These are phyloP conservation scores for Fusarium praegraminearum DNA, from an alignment of 2,329 filamentous ascomycete species.

Conservation along the genomic window DNA sequence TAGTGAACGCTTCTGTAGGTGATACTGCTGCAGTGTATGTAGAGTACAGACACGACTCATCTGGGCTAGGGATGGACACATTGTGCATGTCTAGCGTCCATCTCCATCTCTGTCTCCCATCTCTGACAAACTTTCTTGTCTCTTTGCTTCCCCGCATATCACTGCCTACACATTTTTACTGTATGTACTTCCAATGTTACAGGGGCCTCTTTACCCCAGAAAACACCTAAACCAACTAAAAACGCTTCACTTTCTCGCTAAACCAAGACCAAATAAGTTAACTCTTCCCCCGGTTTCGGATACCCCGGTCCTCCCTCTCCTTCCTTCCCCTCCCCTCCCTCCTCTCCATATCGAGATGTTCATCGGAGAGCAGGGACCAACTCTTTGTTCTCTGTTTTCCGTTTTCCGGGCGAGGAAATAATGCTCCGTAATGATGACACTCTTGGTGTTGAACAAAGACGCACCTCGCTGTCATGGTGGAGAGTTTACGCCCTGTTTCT, in stretches of 20 bases:
- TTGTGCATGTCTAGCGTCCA: conserved; percentile 33
- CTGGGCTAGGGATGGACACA: conserved; percentile 36
- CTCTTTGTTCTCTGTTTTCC: background rate
- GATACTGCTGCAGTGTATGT: background rate
- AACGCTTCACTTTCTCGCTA: background rate
- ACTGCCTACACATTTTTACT: background rate
- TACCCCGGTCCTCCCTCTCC: conserved; percentile 14
- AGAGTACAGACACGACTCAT: conserved; percentile 4
- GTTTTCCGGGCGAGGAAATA: background rate
- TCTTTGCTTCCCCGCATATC: conserved; percentile 21
- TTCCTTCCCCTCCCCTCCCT: background rate
- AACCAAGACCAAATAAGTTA: background rate
- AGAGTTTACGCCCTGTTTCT: conserved; percentile 3
- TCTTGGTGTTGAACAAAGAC: conserved; percentile 6
- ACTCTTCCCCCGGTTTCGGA: conserved; percentile 27
- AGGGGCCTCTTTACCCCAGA: conserved; percentile 22
- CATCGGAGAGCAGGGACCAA: conserved; percentile 21
- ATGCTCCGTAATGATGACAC: conserved; percentile 20
- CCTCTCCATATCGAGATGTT: conserved; percentile 24
- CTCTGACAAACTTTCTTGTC: conserved; percentile 5
- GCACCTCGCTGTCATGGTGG: conserved; percentile 17
- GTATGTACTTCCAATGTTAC: conserved; percentile 5
- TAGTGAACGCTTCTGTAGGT: background rate
- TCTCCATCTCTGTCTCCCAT: conserved; percentile 19
- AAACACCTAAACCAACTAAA: background rate